These are phyloP conservation scores for Colletotrichum somersetense DNA, from an alignment of 2,329 filamentous ascomycete species.

Conservation along the genomic window DNA sequence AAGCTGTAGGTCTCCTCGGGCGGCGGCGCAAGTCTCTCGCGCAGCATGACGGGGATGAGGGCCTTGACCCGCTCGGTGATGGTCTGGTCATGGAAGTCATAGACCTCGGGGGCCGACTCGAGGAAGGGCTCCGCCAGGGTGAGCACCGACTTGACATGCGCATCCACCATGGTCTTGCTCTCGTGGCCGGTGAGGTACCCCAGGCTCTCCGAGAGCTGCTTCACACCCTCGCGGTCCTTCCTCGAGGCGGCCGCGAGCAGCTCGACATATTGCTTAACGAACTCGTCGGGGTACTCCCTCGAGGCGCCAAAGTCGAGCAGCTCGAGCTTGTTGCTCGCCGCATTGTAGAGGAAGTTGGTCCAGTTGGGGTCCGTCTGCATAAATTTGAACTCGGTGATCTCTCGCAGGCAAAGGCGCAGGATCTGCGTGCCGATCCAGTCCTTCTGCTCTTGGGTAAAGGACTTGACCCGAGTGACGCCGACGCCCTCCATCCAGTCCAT, in stretches of 20 bases:
- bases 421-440: slow-evolving; percentile 98
- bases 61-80: slow-evolving; percentile 93
- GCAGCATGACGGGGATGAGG: slow-evolving; percentile 93
- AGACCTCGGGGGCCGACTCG: slow-evolving; percentile 79
- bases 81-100: slow-evolving; percentile 94
- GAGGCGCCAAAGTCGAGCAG: slow-evolving; percentile 96
- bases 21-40: slow-evolving; percentile 87
- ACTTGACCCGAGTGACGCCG: slow-evolving; percentile 83
- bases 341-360: slow-evolving; percentile 98
- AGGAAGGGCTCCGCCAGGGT: slow-evolving; percentile 94
- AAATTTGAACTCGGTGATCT: slow-evolving; percentile 94
- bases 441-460: slow-evolving; percentile 83
- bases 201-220: slow-evolving; percentile 77
- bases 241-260: slow-evolving; percentile 85
- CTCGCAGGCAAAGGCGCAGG: slow-evolving; percentile 88
- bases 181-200: slow-evolving; percentile 96
- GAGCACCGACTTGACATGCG: slow-evolving; percentile 88
- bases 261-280: slow-evolving; percentile 83
- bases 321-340: slow-evolving; percentile 78
- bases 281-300: slow-evolving; percentile 83
- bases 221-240: slow-evolving; percentile 73
- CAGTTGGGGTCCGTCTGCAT: slow-evolving; percentile 99
- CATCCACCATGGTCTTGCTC: slow-evolving; percentile 86
- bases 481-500: slow-evolving; percentile 92
- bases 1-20: slow-evolving; percentile 98